Evolutionary conservation across 1,139 yeast species (phyloP), one percentile per base, ranked within the genome.

Genomic region (Protomyces pachydermus): DNA sequence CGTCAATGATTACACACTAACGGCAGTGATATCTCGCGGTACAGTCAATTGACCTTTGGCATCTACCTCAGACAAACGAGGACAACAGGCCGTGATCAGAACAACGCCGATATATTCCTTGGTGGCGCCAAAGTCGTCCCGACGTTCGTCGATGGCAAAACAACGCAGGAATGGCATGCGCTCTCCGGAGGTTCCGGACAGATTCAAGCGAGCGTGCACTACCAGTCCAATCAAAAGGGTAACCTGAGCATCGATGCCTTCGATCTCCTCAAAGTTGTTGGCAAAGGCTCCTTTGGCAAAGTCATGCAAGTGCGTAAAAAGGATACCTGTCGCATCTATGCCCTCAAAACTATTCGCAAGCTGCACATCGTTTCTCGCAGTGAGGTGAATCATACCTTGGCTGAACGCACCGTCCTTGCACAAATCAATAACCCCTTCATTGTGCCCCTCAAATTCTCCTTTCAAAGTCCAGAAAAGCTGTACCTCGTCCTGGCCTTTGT

Each of bases 241-340:
- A 88, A 88, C 62, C 80, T 93, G 61, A 80, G 90, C 1, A 91
- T 93, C 70, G 96, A 91, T 65, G 97, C 93, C 73, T 93, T 93
- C 75, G 97, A 91, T 71, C 78, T 95, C 65, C 81, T 93, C 70
- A 93, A 93, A 75, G 98, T 93, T 23, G 90, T 93, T 65, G 98
- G 98, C 55, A 93, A 93, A 74, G 98, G 98, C 2, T 90, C 97
- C 1, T 95, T 93, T 76, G 98, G 98, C 64, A 93, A 95, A 76
- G 98, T 93, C 65, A 93, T 93, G 98, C 98, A 93, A 76, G 98
- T 93, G 54, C 85, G 91, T 66, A 93, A 93, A 77, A 88, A 88
- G 71, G 98, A 93, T 75, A 93, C 98, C 10, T 87, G 87, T 69
- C 95, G 91, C 73, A 86, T 93, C 46, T 93, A 93, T 75, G 98